phyloP scores from a whole-genome alignment of 352 stramenopile species.

The Phytopythium sindhum region DNA sequence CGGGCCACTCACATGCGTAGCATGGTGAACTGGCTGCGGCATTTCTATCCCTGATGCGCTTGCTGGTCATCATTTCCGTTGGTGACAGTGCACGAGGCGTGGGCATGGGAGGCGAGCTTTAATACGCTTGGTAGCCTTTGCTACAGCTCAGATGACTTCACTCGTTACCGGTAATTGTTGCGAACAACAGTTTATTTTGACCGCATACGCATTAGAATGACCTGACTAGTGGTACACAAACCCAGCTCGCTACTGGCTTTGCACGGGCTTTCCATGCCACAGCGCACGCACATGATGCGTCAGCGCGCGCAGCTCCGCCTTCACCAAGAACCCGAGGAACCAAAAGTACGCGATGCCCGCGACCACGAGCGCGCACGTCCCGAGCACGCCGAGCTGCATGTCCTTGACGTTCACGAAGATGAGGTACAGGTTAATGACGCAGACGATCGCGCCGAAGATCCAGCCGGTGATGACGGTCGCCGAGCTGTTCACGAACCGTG shows the following conservation, averaged over 20 bases:
- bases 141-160: too few species aligned
- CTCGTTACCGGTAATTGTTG: too few species aligned
- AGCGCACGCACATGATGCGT: neutral
- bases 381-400: constrained; percentile 35
- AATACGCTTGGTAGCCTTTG: too few species aligned
- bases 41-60: too few species aligned
- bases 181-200: constrained; percentile 2
- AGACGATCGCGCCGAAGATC: constrained; percentile 56
- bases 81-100: too few species aligned
- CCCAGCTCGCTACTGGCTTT: neutral
- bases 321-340: constrained; percentile 68
- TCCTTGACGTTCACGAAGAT: constrained; percentile 60
- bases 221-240: neutral
- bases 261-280: constrained; percentile 2
- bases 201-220: neutral
- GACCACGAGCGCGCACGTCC: constrained; percentile 24
- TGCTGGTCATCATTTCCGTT: too few species aligned
- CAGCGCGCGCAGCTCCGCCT: constrained; percentile 23
- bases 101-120: too few species aligned
- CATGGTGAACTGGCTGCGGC: too few species aligned
- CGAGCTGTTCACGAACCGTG: constrained; percentile 52
- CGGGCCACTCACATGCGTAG: too few species aligned
- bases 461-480: constrained; percentile 46
- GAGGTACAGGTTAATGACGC: constrained; percentile 76
- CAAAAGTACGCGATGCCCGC: constrained; percentile 60